Evolutionary conservation across 139 green algal genomes (phyloP).

Genomic region (Ulvella scutata): DNA sequence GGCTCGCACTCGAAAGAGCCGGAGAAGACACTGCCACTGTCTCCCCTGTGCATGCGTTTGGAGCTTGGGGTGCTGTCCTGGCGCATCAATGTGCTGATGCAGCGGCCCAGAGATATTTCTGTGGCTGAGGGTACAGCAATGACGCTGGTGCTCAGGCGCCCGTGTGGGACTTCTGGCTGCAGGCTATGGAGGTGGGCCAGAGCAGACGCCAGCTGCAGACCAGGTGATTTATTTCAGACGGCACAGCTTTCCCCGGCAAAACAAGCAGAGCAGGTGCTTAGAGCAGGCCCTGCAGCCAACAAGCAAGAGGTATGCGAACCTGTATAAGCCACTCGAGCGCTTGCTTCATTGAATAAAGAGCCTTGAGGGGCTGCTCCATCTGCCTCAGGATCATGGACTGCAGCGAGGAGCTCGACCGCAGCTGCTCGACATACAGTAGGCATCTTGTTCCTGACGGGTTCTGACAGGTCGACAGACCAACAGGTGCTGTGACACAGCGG

Average conservation of each 20-base stretch:
- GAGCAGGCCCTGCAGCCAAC: background rate
- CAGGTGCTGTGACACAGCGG: background rate
- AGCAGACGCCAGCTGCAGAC: background rate
- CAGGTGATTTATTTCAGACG: too few relatives aligned
- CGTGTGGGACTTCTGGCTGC: background rate
- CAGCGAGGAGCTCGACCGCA: background rate
- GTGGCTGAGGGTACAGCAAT: background rate
- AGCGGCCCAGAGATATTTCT: background rate
- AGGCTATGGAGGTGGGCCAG: background rate
- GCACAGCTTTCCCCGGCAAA: too few relatives aligned
- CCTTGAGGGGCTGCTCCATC: background rate
- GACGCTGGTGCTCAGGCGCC: background rate
- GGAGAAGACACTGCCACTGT: too few relatives aligned
- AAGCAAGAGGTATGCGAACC: background rate
- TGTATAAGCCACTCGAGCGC: background rate
- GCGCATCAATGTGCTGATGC: background rate
- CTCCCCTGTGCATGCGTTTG: background rate
- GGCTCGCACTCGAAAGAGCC: too few relatives aligned
- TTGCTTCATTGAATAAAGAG: background rate
- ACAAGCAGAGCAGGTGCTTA: too few relatives aligned
- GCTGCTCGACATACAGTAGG: background rate
- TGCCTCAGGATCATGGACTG: constrained; percentile 3
- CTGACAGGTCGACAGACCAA: background rate
- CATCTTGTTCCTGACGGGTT: background rate
- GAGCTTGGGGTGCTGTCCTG: background rate